Evolutionary conservation across 2,329 filamentous ascomycete genomes (phyloP).

Genomic region (Plenodomus lindquistii): DNA sequence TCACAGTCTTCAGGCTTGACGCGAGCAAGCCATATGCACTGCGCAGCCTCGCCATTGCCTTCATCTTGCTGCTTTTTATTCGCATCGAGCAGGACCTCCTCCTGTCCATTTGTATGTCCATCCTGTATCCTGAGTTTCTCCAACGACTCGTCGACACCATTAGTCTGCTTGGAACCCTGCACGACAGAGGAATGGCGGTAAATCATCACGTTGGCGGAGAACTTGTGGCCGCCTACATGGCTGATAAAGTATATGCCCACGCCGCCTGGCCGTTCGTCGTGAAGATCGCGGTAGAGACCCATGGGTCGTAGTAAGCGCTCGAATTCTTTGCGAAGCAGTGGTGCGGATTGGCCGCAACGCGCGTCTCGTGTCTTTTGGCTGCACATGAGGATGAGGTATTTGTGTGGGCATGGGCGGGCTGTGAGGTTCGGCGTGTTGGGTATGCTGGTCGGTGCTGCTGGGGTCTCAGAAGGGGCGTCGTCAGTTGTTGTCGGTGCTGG

Average conservation of each 20-base stretch:
- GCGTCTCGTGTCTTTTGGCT: conserved; percentile 93
- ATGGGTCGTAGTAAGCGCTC: conserved; percentile 85
- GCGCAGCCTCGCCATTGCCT: conserved; percentile 60
- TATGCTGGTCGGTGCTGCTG: conserved; percentile 18
- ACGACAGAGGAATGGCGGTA: conserved; percentile 64
- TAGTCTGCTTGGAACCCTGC: conserved; percentile 17
- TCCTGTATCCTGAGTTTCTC: conserved; percentile 45
- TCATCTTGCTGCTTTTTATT: conserved; percentile 45
- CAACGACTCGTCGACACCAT: conserved; percentile 40
- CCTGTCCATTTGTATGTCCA: conserved; percentile 40
- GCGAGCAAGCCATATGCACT: conserved; percentile 91
- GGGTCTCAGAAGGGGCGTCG: conserved; percentile 17
- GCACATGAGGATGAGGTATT: conserved; percentile 87
- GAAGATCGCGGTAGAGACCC: conserved; percentile 81
- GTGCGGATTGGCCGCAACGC: conserved; percentile 91
- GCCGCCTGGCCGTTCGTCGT: conserved; percentile 87
- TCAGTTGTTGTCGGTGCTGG: conserved; percentile 13
- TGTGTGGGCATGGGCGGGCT: conserved; percentile 74
- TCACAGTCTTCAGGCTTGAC: conserved; percentile 88
- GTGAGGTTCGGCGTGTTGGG: conserved; percentile 49
- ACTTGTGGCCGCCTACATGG: conserved; percentile 96
- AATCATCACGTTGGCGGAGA: conserved; percentile 90
- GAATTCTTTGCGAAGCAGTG: conserved; percentile 83
- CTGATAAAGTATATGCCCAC: conserved; percentile 96
- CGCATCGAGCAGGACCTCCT: conserved; percentile 37